These are phyloP conservation scores for Colletotrichum brevisporum DNA, from an alignment of 2,329 filamentous ascomycete species.

Conservation along the genomic window DNA sequence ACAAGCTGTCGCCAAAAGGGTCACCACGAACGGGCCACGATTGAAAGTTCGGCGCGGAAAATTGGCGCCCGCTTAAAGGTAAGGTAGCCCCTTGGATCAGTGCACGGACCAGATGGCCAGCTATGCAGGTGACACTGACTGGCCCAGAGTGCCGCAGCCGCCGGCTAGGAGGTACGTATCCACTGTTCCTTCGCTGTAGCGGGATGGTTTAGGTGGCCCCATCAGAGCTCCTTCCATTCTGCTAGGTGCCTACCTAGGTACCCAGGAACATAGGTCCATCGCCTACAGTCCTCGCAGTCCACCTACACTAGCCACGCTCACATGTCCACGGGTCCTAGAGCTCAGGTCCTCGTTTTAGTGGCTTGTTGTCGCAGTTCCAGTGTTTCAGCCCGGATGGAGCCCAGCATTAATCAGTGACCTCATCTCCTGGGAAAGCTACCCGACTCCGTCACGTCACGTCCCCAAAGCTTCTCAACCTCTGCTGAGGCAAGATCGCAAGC, in stretches of 20 bases:
- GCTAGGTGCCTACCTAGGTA: background rate
- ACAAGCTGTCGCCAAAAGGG: constrained; percentile 46
- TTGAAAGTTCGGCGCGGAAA: constrained; percentile 41
- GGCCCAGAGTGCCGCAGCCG: background rate
- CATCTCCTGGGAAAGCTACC: constrained; percentile 30
- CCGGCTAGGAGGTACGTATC: constrained; percentile 4
- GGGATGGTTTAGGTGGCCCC: constrained; percentile 23
- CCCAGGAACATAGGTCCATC: too few relatives aligned
- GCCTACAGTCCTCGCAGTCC: background rate
- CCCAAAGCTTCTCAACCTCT: constrained; percentile 25
- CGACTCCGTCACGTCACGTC: constrained; percentile 31
- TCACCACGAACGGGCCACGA: constrained; percentile 41
- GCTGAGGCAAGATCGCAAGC: constrained; percentile 17
- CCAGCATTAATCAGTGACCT: constrained; percentile 39
- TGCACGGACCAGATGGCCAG: constrained; percentile 29
- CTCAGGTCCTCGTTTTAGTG: constrained; percentile 9
- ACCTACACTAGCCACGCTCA: constrained; percentile 25
- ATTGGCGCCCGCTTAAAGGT: constrained; percentile 37
- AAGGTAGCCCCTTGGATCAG: constrained; percentile 30
- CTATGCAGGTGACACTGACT: too few relatives aligned
- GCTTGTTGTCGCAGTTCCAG: constrained; percentile 28
- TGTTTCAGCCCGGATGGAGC: constrained; percentile 37
- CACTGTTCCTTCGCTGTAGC: constrained; percentile 8
- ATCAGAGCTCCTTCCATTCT: constrained; percentile 16
- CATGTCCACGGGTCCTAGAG: constrained; percentile 19